Base-by-base conservation (phyloP, 73 alveolate genomes). In the Paramecium sonneborni region DNA sequence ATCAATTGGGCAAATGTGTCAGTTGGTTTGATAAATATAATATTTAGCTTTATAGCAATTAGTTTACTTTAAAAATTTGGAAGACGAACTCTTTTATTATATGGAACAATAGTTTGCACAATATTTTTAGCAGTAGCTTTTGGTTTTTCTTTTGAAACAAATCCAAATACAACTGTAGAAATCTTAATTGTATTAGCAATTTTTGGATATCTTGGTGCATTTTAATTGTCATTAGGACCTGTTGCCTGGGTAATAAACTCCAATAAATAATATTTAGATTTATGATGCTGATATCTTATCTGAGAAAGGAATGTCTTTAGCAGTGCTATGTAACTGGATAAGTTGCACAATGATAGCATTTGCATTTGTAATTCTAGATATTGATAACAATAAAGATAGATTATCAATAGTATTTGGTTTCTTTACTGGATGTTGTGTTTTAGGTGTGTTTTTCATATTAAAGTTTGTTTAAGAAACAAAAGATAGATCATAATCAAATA, bases 191-290 rank as follows among this genome's bases (percentile, higher is more conserved):
- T 62, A n/a, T 28, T 37, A 0, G 67, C 56, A 14, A 37, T 37
- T 18, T 74, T 74, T 74, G 56, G 58, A 37, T 34, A 74, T 79
- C 55, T 79, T 57, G 74, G 43, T 8, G 90, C 76, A 0, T 79
- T 79, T 18, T 23, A 79, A 79, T 79, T 79, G 23, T 74, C 87
- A 1, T 21, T 74, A 15, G 87, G 87, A 21, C 87, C 87, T 74
- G 87, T 74, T 18, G 87, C 58, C 0, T 74, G 87, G 87, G 84
- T 62, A 62, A n/a, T 18, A 14, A 12, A 2, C 7, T 4, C 18
- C 9, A 15, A 20, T 57, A 7, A 24, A 8, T 57, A 57, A 57
- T 28, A 15, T 57, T n/a, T 35, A 39, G 74, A 76, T 39, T 20
- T 5, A 39, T 18, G 38, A 21, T 41, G 35, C 72, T 21, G 90